Evolutionary conservation across 2,329 filamentous ascomycete genomes (phyloP).

Genomic region (Clonostachys rosea): DNA sequence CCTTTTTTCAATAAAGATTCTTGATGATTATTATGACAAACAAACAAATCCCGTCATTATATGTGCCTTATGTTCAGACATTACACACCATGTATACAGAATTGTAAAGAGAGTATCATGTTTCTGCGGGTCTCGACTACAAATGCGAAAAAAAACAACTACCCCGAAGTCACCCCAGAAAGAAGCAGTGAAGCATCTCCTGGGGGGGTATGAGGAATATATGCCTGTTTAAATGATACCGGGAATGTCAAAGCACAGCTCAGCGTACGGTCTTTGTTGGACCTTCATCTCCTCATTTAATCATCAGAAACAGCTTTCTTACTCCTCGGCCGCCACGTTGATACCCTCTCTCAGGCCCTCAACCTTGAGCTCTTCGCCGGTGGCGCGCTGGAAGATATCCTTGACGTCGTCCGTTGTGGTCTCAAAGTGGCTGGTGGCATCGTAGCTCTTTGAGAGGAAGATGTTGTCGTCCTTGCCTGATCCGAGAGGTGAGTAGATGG

Average conservation of each 20-base stretch:
- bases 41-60: not conserved
- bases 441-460: constrained; percentile 98
- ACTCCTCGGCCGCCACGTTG: constrained; percentile 59
- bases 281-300: no score
- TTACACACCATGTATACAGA: no score
- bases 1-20: not conserved
- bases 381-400: constrained; percentile 83
- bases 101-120: no score
- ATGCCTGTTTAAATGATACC: no score
- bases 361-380: constrained; percentile 81
- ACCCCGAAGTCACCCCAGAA: no score
- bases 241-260: no score
- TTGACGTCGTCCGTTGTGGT: constrained; percentile 86
- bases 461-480: constrained; percentile 83
- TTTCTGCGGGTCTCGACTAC: no score
- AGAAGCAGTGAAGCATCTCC: no score
- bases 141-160: no score
- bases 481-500: constrained; percentile 86
- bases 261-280: no score
- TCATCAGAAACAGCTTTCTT: constrained; percentile 19
- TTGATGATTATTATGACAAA: constrained; percentile 4
- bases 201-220: no score
- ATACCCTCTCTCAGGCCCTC: constrained; percentile 80
- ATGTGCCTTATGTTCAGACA: not conserved
- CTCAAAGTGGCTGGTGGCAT: constrained; percentile 97